These are phyloP conservation scores for Coemansia sp. DNA, from an alignment of 192 early-diverging fungal genomes.

Conservation along the genomic window DNA sequence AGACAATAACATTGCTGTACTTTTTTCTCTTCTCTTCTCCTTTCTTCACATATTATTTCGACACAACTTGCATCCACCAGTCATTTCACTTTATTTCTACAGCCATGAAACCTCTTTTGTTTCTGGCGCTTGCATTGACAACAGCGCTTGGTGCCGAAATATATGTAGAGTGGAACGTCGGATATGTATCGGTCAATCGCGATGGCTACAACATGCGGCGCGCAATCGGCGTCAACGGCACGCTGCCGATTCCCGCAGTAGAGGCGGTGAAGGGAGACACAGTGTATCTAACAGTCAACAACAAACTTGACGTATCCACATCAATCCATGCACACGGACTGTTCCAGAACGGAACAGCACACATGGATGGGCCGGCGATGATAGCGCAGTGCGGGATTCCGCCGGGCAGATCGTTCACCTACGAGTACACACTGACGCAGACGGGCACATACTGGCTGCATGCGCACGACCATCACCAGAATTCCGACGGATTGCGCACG, in stretches of 20 bases:
- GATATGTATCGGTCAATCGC: conserved; percentile 63
- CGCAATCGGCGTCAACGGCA: conserved; percentile 66
- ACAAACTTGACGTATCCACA: conserved; percentile 61
- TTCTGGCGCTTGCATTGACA: too few species aligned
- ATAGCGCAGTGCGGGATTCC: conserved; percentile 78
- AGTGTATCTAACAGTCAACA: conserved; percentile 41
- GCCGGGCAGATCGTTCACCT: conserved; percentile 61
- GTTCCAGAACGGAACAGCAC: conserved; percentile 68
- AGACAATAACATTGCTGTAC: neutral
- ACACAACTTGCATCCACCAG: too few species aligned
- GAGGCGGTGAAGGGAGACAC: conserved; percentile 21
- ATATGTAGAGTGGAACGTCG: conserved; percentile 63
- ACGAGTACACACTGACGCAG: conserved; percentile 64
- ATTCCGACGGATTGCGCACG: conserved; percentile 77
- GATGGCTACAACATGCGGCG: conserved; percentile 61
- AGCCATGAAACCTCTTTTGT: too few species aligned
- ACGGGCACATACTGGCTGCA: conserved; percentile 86
- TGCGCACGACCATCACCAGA: conserved; percentile 67
- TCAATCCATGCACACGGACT: conserved; percentile 76
- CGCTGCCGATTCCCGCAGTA: conserved; percentile 57
- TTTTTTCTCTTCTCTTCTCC: neutral
- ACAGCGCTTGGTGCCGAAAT: conserved; percentile 6
- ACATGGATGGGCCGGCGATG: conserved; percentile 68
- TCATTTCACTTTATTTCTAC: too few species aligned
- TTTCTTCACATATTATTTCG: too few species aligned